Conservation (phyloP, 768 basidiomycete species). For the Coprinopsis strossmayeri region DNA sequence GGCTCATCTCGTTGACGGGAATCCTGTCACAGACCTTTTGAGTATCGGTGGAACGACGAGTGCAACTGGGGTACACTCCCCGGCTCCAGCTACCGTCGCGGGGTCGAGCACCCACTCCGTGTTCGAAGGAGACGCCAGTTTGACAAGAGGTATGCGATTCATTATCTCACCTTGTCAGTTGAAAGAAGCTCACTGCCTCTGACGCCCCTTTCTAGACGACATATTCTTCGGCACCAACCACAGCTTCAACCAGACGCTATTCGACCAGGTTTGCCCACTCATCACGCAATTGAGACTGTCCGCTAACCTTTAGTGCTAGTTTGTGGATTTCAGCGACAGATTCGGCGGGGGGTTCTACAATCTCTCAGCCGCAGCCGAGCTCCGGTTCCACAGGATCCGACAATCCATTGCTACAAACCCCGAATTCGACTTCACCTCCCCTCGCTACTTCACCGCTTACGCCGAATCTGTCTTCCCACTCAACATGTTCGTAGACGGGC, state of each 20-base stretch:
- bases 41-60: constrained; percentile 14
- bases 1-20: constrained; percentile 14
- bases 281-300: background rate
- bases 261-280: constrained; percentile 10
- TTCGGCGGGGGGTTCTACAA: constrained; percentile 17
- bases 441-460: constrained; percentile 15
- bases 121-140: constrained; percentile 16
- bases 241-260: constrained; percentile 18
- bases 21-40: constrained; percentile 12
- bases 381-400: constrained; percentile 13
- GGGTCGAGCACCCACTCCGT: constrained; percentile 14
- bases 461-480: constrained; percentile 14
- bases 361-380: constrained; percentile 12
- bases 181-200: too few relatives aligned
- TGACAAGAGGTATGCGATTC: constrained; percentile 6
- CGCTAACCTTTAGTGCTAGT: constrained; percentile 6
- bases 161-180: too few relatives aligned
- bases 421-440: constrained; percentile 12
- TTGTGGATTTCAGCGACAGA: constrained; percentile 12
- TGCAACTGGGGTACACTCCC: constrained; percentile 11
- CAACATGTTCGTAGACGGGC: constrained; percentile 16
- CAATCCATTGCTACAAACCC: constrained; percentile 17
- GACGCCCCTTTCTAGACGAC: constrained; percentile 8
- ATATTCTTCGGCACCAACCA: constrained; percentile 16
- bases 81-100: constrained; percentile 13